Evolutionary conservation across 441 rosid genomes (phyloP).

Genomic region (Sinapis alba): DNA sequence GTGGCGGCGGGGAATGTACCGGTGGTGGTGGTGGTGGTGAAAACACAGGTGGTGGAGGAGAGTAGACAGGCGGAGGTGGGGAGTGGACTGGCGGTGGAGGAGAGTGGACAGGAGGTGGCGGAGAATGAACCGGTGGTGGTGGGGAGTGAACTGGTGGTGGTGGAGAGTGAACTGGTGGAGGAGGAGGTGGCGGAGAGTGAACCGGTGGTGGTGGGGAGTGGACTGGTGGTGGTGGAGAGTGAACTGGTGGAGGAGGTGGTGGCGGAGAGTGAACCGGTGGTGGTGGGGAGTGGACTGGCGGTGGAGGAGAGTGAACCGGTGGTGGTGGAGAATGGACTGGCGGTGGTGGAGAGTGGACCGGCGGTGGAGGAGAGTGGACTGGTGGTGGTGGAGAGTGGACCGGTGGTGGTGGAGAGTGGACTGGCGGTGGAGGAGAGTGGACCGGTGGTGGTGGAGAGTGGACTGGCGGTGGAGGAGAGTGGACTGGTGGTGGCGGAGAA

Average conservation of each 20-base stretch:
- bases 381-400: not conserved
- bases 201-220: conserved; percentile 26
- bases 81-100: conserved; percentile 27
- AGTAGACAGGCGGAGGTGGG: conserved; percentile 21
- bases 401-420: not conserved
- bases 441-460: conserved; percentile 9
- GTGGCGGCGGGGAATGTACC: not conserved
- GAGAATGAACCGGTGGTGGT: conserved; percentile 16
- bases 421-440: not conserved
- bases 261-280: conserved; percentile 5
- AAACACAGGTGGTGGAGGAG: conserved; percentile 20
- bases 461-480: not conserved
- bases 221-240: conserved; percentile 30
- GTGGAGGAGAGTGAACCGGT: not conserved
- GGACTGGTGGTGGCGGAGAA: not conserved
- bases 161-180: conserved; percentile 9
- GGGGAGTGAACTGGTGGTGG: conserved; percentile 20
- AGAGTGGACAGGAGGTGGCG: conserved; percentile 24
- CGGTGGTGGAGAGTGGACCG: not conserved
- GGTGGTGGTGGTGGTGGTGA: conserved; percentile 25
- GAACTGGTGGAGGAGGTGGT: conserved; percentile 1
- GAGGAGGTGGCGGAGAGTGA: conserved; percentile 24
- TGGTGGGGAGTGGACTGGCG: conserved; percentile 5
- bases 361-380: not conserved
- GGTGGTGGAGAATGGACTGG: conserved; percentile 28